phyloP scores from a whole-genome alignment of 345 rosid genomes.

The Brassica cretica region DNA sequence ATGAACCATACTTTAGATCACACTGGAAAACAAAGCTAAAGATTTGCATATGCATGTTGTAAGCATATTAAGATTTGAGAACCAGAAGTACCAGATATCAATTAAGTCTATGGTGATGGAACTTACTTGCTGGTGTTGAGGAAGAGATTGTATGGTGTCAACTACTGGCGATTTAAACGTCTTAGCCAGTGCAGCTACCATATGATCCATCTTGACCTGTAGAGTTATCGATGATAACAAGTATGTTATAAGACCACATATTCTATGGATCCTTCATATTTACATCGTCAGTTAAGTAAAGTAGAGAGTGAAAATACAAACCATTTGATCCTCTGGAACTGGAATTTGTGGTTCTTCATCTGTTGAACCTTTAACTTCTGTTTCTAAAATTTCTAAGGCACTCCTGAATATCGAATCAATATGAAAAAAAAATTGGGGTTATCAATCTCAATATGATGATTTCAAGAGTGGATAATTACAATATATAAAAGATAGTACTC shows the following conservation, averaged over 20 bases:
- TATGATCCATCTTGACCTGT: constrained; percentile 82
- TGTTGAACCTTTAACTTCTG: constrained; percentile 52
- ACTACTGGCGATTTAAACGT: constrained; percentile 75
- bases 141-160: constrained; percentile 87
- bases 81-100: constrained; percentile 5
- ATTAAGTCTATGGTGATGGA: not conserved
- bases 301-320: constrained; percentile 37
- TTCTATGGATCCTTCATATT: not conserved
- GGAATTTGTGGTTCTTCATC: constrained; percentile 23
- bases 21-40: not conserved
- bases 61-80: not conserved
- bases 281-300: not conserved
- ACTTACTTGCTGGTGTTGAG: constrained; percentile 96
- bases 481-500: not conserved
- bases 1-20: not conserved
- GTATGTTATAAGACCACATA: not conserved
- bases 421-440: not conserved
- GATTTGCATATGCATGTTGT: not conserved
- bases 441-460: not conserved
- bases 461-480: not conserved
- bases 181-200: constrained; percentile 80
- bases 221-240: constrained; percentile 6
- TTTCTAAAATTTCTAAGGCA: constrained; percentile 77
- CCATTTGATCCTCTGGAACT: constrained; percentile 40
- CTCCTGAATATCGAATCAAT: constrained; percentile 50